A percentile compares a stretch with the other conserved stretches of the same genome.
Conservation (phyloP, 257 asterid species). For the Solanum neorickii region DNA sequence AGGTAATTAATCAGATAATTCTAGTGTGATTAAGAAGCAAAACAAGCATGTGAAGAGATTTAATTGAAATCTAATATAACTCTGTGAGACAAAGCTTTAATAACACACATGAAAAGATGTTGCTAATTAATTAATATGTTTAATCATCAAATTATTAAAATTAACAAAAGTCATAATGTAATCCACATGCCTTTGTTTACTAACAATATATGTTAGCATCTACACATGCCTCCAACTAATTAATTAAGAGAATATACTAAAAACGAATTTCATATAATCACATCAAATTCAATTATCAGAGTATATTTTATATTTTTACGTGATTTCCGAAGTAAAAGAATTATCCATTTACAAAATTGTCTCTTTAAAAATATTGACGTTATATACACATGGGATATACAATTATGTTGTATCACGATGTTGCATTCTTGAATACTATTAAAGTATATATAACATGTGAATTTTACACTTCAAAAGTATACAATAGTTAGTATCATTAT, state of each 20-base stretch:
- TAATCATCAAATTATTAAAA: not conserved
- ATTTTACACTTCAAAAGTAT: not conserved
- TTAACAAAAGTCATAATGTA: not conserved
- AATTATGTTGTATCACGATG: not conserved
- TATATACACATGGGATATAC: not conserved
- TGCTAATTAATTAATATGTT: slow-evolving; percentile 7
- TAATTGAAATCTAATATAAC: slow-evolving; percentile 30
- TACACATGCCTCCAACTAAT: not conserved
- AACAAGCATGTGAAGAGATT: slow-evolving; percentile 37
- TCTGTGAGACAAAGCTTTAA: slow-evolving; percentile 9
- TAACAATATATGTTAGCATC: not conserved
- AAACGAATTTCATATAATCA: too few relatives aligned
- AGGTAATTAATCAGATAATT: not conserved
- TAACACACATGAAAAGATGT: slow-evolving; percentile 18
- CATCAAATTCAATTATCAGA: too few relatives aligned
- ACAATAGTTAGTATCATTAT: not conserved
- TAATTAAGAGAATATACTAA: not conserved
- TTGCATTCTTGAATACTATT: not conserved
- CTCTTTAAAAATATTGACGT: not conserved
- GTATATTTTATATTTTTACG: too few relatives aligned
- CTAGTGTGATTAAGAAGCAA: slow-evolving; percentile 24
- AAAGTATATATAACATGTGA: not conserved
- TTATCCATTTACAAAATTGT: not conserved
- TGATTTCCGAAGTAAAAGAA: not conserved
- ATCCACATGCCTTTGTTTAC: slow-evolving; percentile 1